Percentiles rank a stretch among this genome's conserved stretches.
These are phyloP conservation scores for Phanerodontia chrysosporium DNA, from an alignment of 768 basidiomycete species.

Conservation along the genomic window DNA sequence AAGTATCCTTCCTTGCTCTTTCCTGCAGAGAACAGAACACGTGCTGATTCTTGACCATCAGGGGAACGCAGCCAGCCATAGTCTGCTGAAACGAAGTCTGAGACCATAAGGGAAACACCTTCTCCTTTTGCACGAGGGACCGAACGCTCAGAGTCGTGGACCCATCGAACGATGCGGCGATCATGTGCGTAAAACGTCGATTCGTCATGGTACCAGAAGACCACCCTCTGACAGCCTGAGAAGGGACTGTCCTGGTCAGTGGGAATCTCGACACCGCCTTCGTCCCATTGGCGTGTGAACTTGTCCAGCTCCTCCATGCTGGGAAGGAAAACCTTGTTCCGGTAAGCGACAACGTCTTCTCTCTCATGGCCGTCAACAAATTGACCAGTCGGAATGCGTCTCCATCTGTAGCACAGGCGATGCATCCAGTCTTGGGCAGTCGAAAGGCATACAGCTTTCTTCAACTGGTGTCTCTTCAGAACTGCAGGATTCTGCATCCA, in stretches of 20 bases:
- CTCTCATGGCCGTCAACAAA: constrained; percentile 19
- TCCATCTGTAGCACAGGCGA: constrained; percentile 9
- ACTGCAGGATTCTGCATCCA: not conserved
- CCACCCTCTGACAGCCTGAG: not conserved
- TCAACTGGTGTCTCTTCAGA: not conserved
- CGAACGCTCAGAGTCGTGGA: not conserved
- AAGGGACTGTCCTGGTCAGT: too few species aligned
- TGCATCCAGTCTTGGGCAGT: constrained; percentile 12
- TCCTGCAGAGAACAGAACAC: constrained; percentile 18
- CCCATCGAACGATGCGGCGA: constrained; percentile 3
- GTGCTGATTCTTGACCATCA: constrained; percentile 16
- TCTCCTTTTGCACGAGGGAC: constrained; percentile 27
- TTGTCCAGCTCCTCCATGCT: not conserved
- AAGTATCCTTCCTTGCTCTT: constrained; percentile 25
- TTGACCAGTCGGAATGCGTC: not conserved
- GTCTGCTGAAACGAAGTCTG: constrained; percentile 31
- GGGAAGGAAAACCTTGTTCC: constrained; percentile 16
- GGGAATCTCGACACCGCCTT: not conserved
- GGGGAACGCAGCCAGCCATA: constrained; percentile 23
- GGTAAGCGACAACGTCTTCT: constrained; percentile 11
- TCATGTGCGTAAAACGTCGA: constrained; percentile 37
- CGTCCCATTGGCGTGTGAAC: not conserved
- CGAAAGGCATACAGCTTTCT: not conserved
- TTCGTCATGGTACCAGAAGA: constrained; percentile 37
- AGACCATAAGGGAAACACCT: constrained; percentile 35